Percentiles rank a stretch among this genome's conserved stretches.
Evolutionary conservation across 1,284 basidiomycete species (phyloP).

Genomic region (Marasmius oreades): DNA sequence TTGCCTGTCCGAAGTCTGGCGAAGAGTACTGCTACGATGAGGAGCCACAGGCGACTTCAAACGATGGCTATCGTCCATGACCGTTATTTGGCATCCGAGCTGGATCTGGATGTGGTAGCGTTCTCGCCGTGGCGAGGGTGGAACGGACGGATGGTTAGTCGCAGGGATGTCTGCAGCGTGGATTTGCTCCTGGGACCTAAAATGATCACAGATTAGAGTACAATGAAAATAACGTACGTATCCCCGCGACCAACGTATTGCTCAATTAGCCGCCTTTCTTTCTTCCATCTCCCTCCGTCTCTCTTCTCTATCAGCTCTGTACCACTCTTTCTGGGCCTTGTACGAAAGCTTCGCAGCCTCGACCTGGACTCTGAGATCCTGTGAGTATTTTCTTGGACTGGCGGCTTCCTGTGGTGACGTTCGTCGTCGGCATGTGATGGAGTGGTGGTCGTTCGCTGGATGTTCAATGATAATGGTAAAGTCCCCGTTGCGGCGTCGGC

Average conservation of each 20-base stretch:
- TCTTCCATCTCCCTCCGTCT: conserved; percentile 44
- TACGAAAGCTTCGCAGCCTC: conserved; percentile 66
- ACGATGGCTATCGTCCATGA: background rate
- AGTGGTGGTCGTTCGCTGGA: background rate
- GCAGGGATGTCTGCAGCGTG: background rate
- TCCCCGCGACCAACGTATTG: conserved; percentile 7
- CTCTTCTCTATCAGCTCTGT: conserved; percentile 53
- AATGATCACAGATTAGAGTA: background rate
- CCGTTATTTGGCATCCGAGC: background rate
- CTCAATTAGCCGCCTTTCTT: conserved; percentile 24
- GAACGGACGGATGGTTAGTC: background rate
- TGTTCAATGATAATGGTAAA: background rate
- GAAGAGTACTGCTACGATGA: background rate
- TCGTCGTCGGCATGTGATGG: background rate
- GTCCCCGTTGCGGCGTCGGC: conserved; percentile 5
- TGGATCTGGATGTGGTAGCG: background rate
- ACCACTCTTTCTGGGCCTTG: conserved; percentile 63
- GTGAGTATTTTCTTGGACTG: conserved; percentile 23
- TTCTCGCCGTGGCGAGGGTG: background rate
- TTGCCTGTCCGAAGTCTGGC: conserved; percentile 21
- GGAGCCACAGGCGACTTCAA: background rate
- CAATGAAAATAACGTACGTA: background rate
- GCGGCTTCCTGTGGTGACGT: conserved; percentile 4
- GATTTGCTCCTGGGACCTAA: conserved; percentile 5
- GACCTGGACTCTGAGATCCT: conserved; percentile 54